These are phyloP conservation scores for Breynia disticha DNA, from an alignment of 441 rosid genomes.

Conservation along the genomic window DNA sequence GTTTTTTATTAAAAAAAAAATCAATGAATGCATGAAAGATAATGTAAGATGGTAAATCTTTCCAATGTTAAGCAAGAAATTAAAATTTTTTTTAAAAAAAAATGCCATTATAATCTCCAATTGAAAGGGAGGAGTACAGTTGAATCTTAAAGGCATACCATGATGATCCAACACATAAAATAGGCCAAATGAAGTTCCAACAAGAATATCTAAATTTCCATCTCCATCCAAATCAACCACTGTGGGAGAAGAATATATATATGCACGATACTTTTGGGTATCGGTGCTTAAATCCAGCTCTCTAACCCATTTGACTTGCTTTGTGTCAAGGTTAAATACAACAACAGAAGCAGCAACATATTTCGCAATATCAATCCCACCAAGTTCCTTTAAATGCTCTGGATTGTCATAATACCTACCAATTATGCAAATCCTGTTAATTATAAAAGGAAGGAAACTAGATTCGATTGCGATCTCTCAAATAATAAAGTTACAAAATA, in stretches of 20 bases:
- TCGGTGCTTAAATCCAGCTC: slow-evolving; percentile 86
- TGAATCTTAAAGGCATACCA: slow-evolving; percentile 37
- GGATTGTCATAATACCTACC: slow-evolving; percentile 91
- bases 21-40: too few species aligned
- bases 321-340: slow-evolving; percentile 90
- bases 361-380: slow-evolving; percentile 75
- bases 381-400: slow-evolving; percentile 82
- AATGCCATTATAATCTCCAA: background rate
- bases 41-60: too few species aligned
- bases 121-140: background rate
- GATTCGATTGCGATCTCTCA: background rate
- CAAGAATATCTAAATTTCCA: slow-evolving; percentile 95
- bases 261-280: slow-evolving; percentile 58
- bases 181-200: slow-evolving; percentile 95
- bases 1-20: too few species aligned
- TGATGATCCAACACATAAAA: slow-evolving; percentile 93
- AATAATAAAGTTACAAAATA: background rate
- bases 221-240: slow-evolving; percentile 99
- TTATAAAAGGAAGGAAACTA: background rate
- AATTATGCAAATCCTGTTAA: background rate
- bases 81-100: too few species aligned
- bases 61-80: too few species aligned
- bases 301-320: slow-evolving; percentile 89
- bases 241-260: slow-evolving; percentile 88
- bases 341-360: slow-evolving; percentile 84